A percentile compares a stretch with the other conserved stretches of the same genome.
Evolutionary conservation across 495 filamentous ascomycete genomes (phyloP).

Genomic region (Talaromyces borbonicus): DNA sequence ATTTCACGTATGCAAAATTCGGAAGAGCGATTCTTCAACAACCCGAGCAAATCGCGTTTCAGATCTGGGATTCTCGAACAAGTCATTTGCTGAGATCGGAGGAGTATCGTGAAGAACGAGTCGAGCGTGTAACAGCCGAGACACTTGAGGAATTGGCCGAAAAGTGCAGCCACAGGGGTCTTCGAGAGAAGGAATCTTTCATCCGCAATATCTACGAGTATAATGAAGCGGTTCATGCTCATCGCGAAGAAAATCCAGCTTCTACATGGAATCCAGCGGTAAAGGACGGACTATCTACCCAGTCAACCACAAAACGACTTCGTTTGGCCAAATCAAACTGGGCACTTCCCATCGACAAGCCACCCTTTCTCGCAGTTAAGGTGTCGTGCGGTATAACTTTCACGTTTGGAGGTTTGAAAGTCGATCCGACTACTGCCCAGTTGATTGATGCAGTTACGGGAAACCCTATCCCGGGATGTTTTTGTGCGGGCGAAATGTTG

Average conservation of each 20-base stretch:
- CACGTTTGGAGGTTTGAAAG: slow-evolving; percentile 52
- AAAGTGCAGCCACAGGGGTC: slow-evolving; percentile 29
- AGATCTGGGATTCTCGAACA: slow-evolving; percentile 48
- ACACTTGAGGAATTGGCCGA: slow-evolving; percentile 44
- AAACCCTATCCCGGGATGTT: slow-evolving; percentile 40
- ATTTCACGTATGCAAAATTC: slow-evolving; percentile 56
- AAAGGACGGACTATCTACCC: slow-evolving; percentile 40
- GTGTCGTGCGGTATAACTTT: slow-evolving; percentile 54
- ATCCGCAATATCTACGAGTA: slow-evolving; percentile 39
- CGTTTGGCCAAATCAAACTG: slow-evolving; percentile 48
- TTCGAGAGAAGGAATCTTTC: slow-evolving; percentile 31
- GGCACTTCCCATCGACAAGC: slow-evolving; percentile 45
- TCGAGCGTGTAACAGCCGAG: slow-evolving; percentile 35
- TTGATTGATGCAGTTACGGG: slow-evolving; percentile 35
- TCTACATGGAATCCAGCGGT: slow-evolving; percentile 43
- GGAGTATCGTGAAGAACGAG: slow-evolving; percentile 48
- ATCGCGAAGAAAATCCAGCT: slow-evolving; percentile 26
- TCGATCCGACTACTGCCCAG: slow-evolving; percentile 35
- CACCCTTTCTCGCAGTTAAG: slow-evolving; percentile 48
- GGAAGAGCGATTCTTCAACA: slow-evolving; percentile 46
- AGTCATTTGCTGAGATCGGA: slow-evolving; percentile 40
- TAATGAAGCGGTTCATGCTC: slow-evolving; percentile 38
- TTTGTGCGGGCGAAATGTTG: slow-evolving; percentile 51
- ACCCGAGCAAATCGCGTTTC: slow-evolving; percentile 45
- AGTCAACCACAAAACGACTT: not conserved